Evolutionary conservation across 257 asterid genomes (phyloP).

Genomic region (Asclepias syriaca): DNA sequence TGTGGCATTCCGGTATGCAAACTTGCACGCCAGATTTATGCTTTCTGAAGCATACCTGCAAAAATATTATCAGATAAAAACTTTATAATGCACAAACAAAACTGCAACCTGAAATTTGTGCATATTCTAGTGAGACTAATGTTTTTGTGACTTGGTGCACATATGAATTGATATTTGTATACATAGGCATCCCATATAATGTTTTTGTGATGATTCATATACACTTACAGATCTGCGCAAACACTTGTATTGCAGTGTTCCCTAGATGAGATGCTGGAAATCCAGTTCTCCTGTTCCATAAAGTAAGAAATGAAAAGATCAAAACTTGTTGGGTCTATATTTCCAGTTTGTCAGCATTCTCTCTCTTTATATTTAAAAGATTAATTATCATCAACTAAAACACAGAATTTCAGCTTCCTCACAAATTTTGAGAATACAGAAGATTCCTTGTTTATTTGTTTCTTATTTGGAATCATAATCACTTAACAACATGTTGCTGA

Average conservation of each 20-base stretch:
- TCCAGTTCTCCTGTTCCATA: conserved; percentile 38
- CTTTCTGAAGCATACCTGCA: conserved; percentile 96
- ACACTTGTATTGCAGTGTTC: conserved; percentile 54
- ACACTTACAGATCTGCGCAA: conserved; percentile 81
- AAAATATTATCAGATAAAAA: conserved; percentile 2
- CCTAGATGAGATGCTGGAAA: conserved; percentile 33
- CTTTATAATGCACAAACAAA: not conserved
- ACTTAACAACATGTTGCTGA: not conserved
- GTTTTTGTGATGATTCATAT: no score
- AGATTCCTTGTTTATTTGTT: not conserved
- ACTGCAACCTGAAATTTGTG: not conserved
- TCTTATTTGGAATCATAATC: not conserved
- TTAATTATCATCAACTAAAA: not conserved
- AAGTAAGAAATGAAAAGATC: conserved; percentile 12
- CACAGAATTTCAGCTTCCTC: not conserved
- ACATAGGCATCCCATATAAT: not conserved
- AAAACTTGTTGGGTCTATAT: conserved; percentile 6
- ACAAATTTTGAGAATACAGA: not conserved
- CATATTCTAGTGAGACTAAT: not conserved
- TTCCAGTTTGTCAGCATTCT: not conserved
- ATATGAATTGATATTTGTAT: not conserved
- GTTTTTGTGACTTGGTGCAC: not conserved
- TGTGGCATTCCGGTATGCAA: conserved; percentile 91
- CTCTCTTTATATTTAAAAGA: not conserved
- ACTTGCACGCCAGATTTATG: conserved; percentile 64